Evolutionary conservation across 1,284 basidiomycete genomes (phyloP).

Genomic region (Microbotryomycetes sp.): DNA sequence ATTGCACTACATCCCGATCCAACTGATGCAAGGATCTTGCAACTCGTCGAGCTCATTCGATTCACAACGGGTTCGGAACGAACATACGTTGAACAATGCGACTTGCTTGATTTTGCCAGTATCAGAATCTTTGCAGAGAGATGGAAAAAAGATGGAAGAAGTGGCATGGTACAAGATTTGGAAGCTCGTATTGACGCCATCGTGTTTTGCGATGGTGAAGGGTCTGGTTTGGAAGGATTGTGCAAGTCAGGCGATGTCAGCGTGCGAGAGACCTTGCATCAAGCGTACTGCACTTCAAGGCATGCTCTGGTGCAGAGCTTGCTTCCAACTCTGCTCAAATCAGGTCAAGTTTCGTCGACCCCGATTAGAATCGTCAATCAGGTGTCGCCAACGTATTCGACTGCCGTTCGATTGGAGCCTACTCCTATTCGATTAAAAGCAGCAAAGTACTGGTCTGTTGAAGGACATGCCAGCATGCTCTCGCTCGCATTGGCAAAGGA

Average conservation of each 20-base stretch:
- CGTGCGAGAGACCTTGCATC: conserved; percentile 1
- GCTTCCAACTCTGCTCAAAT: conserved; percentile 25
- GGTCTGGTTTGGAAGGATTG: not conserved
- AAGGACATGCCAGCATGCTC: conserved; percentile 16
- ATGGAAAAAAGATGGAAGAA: conserved; percentile 28
- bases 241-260: not conserved
- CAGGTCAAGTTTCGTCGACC: conserved; percentile 15
- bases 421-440: not conserved
- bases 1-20: conserved; percentile 30
- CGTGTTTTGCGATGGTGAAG: conserved; percentile 33
- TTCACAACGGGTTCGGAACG: conserved; percentile 30
- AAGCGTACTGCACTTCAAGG: conserved; percentile 12
- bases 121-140: conserved; percentile 21
- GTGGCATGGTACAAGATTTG: conserved; percentile 32
- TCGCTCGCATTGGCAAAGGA: conserved; percentile 19
- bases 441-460: conserved; percentile 10
- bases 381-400: conserved; percentile 32
- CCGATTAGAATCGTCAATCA: conserved; percentile 29
- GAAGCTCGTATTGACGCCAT: conserved; percentile 32
- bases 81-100: conserved; percentile 35
- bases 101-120: conserved; percentile 19
- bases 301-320: conserved; percentile 30
- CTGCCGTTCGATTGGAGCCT: not conserved
- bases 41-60: conserved; percentile 34
- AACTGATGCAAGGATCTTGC: conserved; percentile 18